These are phyloP conservation scores for Septoria petroselini DNA, from an alignment of 2,329 filamentous ascomycete species.

Conservation along the genomic window DNA sequence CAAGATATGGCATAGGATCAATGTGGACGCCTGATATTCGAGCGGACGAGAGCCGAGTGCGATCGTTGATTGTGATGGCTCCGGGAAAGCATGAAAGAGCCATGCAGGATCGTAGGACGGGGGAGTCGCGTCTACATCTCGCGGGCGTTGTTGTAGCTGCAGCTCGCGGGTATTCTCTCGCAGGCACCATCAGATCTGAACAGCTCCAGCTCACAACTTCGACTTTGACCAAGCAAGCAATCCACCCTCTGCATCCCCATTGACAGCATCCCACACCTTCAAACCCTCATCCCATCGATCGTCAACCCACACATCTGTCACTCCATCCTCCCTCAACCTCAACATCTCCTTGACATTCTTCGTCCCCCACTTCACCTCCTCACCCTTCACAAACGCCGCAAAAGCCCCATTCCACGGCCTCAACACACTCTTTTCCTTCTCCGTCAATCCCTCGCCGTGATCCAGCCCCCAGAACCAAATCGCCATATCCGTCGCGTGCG, in stretches of 20 bases:
- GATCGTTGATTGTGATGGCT: too few species aligned
- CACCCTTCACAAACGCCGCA: constrained; percentile 43
- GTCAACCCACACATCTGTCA: constrained; percentile 49
- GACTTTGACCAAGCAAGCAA: constrained; percentile 27
- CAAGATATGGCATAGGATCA: too few species aligned
- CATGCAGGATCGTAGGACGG: too few species aligned
- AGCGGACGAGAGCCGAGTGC: too few species aligned
- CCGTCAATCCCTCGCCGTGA: constrained; percentile 38
- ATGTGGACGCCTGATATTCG: too few species aligned
- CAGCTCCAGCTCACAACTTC: constrained; percentile 24
- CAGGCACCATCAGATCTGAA: not conserved
- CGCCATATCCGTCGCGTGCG: constrained; percentile 53
- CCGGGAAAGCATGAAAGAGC: too few species aligned
- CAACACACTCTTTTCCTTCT: constrained; percentile 46
- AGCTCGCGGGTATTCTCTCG: too few species aligned
- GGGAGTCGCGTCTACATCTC: too few species aligned
- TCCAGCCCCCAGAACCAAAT: constrained; percentile 59
- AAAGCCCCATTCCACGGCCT: constrained; percentile 41
- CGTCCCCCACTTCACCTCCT: constrained; percentile 43
- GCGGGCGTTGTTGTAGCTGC: too few species aligned
- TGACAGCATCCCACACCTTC: constrained; percentile 47
- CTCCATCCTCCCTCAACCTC: constrained; percentile 47
- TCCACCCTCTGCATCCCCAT: constrained; percentile 24
- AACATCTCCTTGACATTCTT: constrained; percentile 41
- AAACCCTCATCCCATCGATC: constrained; percentile 48